Evolutionary conservation across 225 moss, liverwort and hornwort species (phyloP).

Genomic region (Ulota crispa): DNA sequence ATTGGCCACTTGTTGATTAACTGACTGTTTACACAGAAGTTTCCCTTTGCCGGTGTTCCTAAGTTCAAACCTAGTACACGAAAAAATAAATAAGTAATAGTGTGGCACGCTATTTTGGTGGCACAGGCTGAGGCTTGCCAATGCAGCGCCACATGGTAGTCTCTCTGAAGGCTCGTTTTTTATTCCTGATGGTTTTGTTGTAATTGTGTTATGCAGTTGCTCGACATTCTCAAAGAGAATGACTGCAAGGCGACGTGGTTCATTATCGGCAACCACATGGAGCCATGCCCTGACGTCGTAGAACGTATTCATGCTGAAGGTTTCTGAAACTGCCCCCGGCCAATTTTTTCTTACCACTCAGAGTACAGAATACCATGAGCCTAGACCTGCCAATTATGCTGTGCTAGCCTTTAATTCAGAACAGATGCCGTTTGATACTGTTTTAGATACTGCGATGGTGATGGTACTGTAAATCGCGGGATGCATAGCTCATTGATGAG

Average conservation of each 20-base stretch:
- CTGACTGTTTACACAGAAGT: neutral
- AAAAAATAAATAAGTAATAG: no score
- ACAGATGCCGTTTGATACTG: neutral
- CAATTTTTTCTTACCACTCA: neutral
- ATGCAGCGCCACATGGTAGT: neutral
- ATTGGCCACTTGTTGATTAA: neutral
- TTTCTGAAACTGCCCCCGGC: neutral
- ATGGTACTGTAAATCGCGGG: neutral
- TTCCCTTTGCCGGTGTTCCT: neutral
- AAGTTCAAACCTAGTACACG: neutral
- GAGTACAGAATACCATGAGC: neutral
- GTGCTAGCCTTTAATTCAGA: neutral
- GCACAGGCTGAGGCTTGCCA: neutral
- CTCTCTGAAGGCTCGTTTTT: neutral
- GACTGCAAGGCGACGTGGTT: constrained; percentile 67
- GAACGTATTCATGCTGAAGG: constrained; percentile 57
- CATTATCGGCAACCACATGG: constrained; percentile 57
- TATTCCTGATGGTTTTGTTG: neutral
- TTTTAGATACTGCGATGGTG: neutral
- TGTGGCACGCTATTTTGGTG: neutral
- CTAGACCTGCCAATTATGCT: neutral
- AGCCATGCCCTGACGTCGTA: constrained; percentile 41
- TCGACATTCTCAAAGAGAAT: constrained; percentile 55
- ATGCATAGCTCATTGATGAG: neutral
- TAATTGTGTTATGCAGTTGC: constrained; percentile 36